phyloP scores from a whole-genome alignment of 345 rosid species.

The Aethionema arabicum region DNA sequence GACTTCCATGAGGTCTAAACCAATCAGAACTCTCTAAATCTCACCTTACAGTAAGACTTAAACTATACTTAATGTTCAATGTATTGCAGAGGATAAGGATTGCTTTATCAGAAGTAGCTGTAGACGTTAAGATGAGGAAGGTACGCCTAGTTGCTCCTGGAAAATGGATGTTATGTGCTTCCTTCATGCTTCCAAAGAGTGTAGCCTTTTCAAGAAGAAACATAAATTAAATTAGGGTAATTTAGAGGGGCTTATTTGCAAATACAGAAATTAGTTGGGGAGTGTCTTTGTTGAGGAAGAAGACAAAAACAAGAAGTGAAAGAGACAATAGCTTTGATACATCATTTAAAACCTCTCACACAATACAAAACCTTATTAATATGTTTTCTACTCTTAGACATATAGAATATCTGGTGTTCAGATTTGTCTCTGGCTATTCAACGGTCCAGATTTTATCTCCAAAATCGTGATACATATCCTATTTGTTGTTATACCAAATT shows the following conservation, averaged over 20 bases:
- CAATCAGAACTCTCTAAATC: not conserved
- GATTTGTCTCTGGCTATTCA: constrained; percentile 44
- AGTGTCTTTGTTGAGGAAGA: constrained; percentile 37
- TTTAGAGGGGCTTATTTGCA: constrained; percentile 29
- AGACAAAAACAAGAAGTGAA: constrained; percentile 58
- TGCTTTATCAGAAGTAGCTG: constrained; percentile 65
- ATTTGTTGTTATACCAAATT: not conserved
- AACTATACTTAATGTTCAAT: not conserved
- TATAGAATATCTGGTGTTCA: constrained; percentile 38
- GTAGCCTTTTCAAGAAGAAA: constrained; percentile 55
- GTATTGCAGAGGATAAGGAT: constrained; percentile 73
- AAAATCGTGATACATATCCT: not conserved
- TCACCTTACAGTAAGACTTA: not conserved
- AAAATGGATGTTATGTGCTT: constrained; percentile 91
- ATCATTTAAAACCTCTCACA: constrained; percentile 21
- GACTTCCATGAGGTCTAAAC: constrained; percentile 79
- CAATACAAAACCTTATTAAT: constrained; percentile 23
- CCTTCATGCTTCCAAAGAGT: constrained; percentile 69
- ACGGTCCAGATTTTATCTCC: constrained; percentile 45
- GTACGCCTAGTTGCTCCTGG: constrained; percentile 88
- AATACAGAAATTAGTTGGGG: constrained; percentile 24
- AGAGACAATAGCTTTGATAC: constrained; percentile 46
- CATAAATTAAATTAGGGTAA: not conserved
- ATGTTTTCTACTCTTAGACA: constrained; percentile 38
- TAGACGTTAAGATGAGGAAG: constrained; percentile 66